Conservation (phyloP, 805 yeast species). For the Lachancea lanzarotensis region DNA sequence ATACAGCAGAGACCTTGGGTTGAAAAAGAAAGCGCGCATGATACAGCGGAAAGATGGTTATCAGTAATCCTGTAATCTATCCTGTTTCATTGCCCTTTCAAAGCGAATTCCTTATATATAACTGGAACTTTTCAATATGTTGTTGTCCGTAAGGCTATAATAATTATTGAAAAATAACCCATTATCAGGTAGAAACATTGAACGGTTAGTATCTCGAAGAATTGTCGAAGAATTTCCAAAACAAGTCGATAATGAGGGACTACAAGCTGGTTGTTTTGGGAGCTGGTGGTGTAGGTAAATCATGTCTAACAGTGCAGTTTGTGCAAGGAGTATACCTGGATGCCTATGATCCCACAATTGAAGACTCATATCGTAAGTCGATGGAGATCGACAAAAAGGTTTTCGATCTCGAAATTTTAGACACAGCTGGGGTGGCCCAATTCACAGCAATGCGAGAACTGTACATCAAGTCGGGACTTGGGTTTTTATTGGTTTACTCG, state of each 20-base stretch:
- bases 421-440: conserved; percentile 93
- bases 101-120: no score
- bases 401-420: conserved; percentile 79
- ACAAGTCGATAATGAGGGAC: conserved; percentile 41
- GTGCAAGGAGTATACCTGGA: conserved; percentile 88
- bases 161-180: no score
- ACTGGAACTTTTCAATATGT: no score
- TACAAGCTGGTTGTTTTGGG: conserved; percentile 89
- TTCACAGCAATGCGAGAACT: conserved; percentile 93
- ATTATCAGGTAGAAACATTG: no score
- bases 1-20: no score
- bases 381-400: conserved; percentile 83
- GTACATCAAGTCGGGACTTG: conserved; percentile 82
- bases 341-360: conserved; percentile 94
- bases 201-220: no score
- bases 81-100: no score
- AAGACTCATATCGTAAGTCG: conserved; percentile 87
- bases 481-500: conserved; percentile 80
- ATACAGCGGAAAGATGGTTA: no score
- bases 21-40: no score
- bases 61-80: no score
- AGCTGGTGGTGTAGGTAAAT: conserved; percentile 96
- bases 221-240: no score
- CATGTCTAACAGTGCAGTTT: conserved; percentile 86
- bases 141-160: no score